These are phyloP conservation scores for Podila horticola DNA, from an alignment of 192 early-diverging fungal genomes.

Conservation along the genomic window DNA sequence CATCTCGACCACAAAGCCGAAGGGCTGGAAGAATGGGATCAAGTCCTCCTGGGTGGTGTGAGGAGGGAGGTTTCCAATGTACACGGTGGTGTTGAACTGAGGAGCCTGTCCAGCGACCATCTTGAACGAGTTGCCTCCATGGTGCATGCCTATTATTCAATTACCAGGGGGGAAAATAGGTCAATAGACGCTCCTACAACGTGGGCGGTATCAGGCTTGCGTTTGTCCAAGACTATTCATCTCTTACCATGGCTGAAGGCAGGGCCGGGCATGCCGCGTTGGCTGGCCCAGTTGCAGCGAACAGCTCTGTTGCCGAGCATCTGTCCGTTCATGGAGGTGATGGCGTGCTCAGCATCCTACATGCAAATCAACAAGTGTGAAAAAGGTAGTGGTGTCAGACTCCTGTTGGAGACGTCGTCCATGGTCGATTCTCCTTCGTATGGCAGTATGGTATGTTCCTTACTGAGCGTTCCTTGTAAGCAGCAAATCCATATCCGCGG, in stretches of 20 bases:
- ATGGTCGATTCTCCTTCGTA: too few species aligned
- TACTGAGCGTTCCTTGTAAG: slow-evolving; percentile 82
- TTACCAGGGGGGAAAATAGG: neutral
- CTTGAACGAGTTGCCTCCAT: slow-evolving; percentile 70
- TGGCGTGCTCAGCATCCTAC: slow-evolving; percentile 87
- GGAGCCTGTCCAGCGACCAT: slow-evolving; percentile 78
- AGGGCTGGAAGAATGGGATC: slow-evolving; percentile 78
- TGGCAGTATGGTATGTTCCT: slow-evolving; percentile 5
- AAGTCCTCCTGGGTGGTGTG: slow-evolving; percentile 81
- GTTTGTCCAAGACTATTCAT: too few species aligned
- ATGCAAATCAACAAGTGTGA: neutral
- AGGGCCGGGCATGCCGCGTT: slow-evolving; percentile 71
- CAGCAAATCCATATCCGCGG: slow-evolving; percentile 92
- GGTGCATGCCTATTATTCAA: slow-evolving; percentile 34
- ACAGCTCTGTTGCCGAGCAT: slow-evolving; percentile 82
- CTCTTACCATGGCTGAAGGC: slow-evolving; percentile 37
- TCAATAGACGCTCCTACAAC: neutral
- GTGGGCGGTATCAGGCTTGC: neutral
- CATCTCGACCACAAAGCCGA: slow-evolving; percentile 81
- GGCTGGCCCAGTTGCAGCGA: slow-evolving; percentile 95
- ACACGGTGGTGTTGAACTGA: slow-evolving; percentile 88
- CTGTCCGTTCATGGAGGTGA: slow-evolving; percentile 85
- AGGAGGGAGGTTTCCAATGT: slow-evolving; percentile 88
- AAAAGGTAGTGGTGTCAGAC: too few species aligned
- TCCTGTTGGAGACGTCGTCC: too few species aligned